Base-by-base conservation (phyloP, 2,329 filamentous ascomycete species). In the Aspergillus uvarum region DNA sequence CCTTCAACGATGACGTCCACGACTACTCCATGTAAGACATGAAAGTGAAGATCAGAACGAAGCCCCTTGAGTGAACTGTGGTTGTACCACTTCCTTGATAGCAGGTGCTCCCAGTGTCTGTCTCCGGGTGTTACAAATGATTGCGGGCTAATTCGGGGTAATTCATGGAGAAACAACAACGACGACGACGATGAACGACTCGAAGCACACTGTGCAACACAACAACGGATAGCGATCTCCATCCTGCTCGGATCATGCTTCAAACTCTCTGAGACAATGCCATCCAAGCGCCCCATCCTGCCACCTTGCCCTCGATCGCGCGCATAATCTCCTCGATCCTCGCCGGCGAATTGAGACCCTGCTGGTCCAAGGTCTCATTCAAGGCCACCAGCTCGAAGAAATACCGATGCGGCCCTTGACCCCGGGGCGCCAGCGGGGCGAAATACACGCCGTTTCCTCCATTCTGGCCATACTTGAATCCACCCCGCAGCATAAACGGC, bases 321-420 rank as follows among this genome's bases (percentile, higher is more conserved):
- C 73, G 68, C 5, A 69, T 71, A 19, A 85, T 67, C 56, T 81
- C 78, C 42, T 80, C 77, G 51, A 74, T 76, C 1, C 75, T 80
- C 10, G 78, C 76, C 59, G 74, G 69, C 1, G 72, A 65, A 21
- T 71, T 75, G 47, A 82, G 63, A 35, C 77, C 67, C 2, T 62
- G 67, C 19, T 69, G 64, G 57, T 80, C 75, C 29, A 85, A 65
- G 7, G 75, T 70, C 56, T 80, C 74, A 8, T 71, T 80, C 54
- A 85, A 68, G 3, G 80, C 82, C 53, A 85, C 67, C 16, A 85
- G 68, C 62, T 81, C 74, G 59, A 76, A 85, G 68, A 83, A 81
- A 57, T 84, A 85, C 58, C 82, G 73, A 68, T 85, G 82, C 22
- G 76, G 74, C 0, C 83, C 82, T 63, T 84, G 79, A 26, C 82